These are phyloP conservation scores for Eimeria sp. DNA, from an alignment of 169 alveolate genomes.

Conservation along the genomic window DNA sequence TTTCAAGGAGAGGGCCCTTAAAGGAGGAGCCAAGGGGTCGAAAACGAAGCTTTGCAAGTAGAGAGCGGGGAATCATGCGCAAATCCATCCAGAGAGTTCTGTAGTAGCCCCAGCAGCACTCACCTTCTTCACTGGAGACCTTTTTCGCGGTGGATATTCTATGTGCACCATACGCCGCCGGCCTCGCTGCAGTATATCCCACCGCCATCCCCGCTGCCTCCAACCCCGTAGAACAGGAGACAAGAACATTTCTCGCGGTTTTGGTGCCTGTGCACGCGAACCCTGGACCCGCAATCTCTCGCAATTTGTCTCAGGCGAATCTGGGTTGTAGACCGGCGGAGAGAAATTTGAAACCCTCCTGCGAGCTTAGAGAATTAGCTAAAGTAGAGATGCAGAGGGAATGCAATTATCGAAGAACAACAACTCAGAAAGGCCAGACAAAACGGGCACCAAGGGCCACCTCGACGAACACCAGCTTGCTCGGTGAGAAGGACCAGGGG, in stretches of 20 bases:
- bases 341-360: background rate
- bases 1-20: background rate
- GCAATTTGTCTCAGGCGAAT: background rate
- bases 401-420: background rate
- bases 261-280: background rate
- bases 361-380: background rate
- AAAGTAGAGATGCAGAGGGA: background rate
- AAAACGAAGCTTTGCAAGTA: background rate
- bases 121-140: slow-evolving; percentile 81
- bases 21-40: background rate
- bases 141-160: slow-evolving; percentile 81
- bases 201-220: slow-evolving; percentile 82
- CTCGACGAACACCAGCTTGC: background rate
- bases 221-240: slow-evolving; percentile 50
- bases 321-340: background rate
- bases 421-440: background rate
- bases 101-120: background rate
- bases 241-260: slow-evolving; percentile 4
- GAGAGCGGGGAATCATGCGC: background rate
- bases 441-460: background rate
- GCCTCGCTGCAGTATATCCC: slow-evolving; percentile 76
- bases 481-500: background rate
- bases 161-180: slow-evolving; percentile 83
- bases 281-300: background rate
- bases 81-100: background rate